A percentile compares a stretch with the other conserved stretches of the same genome.
phyloP scores from a whole-genome alignment of 164 flowering plant species.

The Cinnamomum micranthum region DNA sequence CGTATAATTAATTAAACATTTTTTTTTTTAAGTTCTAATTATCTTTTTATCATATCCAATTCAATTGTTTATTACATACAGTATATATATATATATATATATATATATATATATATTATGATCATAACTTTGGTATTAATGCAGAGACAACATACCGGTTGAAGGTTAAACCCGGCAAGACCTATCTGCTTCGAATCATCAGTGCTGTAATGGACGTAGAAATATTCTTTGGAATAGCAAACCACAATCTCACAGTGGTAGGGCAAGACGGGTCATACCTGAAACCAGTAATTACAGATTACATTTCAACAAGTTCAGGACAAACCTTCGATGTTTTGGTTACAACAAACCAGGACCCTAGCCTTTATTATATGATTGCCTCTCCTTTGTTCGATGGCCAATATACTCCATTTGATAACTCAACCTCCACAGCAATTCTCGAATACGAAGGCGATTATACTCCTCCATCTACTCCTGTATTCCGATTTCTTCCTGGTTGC shows the following conservation, averaged over 20 bases:
- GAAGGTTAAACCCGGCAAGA: conserved; percentile 5
- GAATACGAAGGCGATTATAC: conserved; percentile 12
- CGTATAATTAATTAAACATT: conserved; percentile 20
- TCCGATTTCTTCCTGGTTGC: conserved; percentile 12
- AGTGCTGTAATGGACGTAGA: conserved; percentile 15
- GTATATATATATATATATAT: too few relatives aligned
- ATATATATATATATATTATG: too few relatives aligned
- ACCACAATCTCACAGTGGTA: conserved; percentile 15
- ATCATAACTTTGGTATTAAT: neutral
- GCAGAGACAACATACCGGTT: conserved; percentile 10
- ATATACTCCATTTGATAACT: conserved; percentile 8
- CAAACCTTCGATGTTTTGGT: conserved; percentile 24
- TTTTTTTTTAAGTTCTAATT: too few relatives aligned
- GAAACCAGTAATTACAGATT: conserved; percentile 15
- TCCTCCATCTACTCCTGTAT: neutral
- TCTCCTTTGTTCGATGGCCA: conserved; percentile 15
- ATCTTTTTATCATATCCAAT: too few relatives aligned
- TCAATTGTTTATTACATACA: too few relatives aligned
- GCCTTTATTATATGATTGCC: conserved; percentile 30
- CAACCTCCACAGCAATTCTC: conserved; percentile 28
- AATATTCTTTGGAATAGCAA: conserved; percentile 17
- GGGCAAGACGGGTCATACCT: conserved; percentile 17
- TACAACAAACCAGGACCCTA: conserved; percentile 13
- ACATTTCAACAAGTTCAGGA: conserved; percentile 21
- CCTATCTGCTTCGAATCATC: neutral